Percentiles rank a stretch among this genome's conserved stretches.
phyloP scores from a whole-genome alignment of 2,329 filamentous ascomycete species.

The Fusarium sp. region DNA sequence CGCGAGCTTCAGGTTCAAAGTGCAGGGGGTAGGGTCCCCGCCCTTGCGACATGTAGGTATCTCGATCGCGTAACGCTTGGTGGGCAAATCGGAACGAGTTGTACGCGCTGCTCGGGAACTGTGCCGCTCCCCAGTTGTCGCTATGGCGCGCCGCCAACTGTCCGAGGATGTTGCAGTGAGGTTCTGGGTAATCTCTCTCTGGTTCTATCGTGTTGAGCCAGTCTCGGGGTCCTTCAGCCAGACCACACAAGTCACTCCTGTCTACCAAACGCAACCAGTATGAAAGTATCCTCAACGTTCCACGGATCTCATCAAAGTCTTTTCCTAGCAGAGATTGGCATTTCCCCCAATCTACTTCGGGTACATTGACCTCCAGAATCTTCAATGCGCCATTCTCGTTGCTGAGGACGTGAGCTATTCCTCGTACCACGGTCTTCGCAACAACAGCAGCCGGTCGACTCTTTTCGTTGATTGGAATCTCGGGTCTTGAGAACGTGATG shows the following conservation, averaged over 20 bases:
- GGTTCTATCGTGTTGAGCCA: neutral
- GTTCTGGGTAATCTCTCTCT: neutral
- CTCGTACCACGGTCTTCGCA: neutral
- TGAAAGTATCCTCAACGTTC: neutral
- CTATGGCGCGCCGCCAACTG: neutral
- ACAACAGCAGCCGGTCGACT: neutral
- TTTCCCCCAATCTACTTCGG: neutral
- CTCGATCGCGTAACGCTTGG: neutral
- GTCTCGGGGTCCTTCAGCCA: neutral
- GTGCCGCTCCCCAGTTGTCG: neutral
- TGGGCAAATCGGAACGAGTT: neutral
- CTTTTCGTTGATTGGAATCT: neutral
- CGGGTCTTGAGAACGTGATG: neutral
- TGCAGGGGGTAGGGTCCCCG: neutral
- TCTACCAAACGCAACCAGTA: neutral
- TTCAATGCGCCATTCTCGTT: neutral
- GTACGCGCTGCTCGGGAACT: neutral
- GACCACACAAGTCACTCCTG: neutral
- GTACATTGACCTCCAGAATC: neutral
- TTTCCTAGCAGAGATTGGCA: neutral
- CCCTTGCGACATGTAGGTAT: neutral
- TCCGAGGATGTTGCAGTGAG: neutral
- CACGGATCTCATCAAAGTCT: neutral
- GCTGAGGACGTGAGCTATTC: neutral
- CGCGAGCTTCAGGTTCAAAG: neutral